phyloP scores from a whole-genome alignment of 2,329 filamentous ascomycete species.

The Colletotrichum filicis region DNA sequence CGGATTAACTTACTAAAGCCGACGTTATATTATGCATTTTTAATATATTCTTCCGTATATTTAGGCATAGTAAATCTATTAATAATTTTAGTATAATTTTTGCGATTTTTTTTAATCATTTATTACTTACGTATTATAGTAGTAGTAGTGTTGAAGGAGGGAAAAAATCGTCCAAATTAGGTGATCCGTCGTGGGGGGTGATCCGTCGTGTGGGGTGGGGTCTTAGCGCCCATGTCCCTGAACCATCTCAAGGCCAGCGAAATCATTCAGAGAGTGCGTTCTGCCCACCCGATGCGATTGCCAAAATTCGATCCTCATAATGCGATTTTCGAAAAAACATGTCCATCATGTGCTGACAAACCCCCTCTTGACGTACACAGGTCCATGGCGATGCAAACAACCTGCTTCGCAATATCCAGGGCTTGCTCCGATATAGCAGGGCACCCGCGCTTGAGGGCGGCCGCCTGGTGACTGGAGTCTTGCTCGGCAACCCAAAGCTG shows the following conservation, averaged over 20 bases:
- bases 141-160: no score
- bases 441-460: background rate
- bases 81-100: no score
- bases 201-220: no score
- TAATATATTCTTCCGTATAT: no score
- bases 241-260: constrained; percentile 6
- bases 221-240: constrained; percentile 3
- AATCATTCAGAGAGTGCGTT: background rate
- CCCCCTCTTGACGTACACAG: background rate
- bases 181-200: no score
- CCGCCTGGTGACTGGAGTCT: background rate
- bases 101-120: no score
- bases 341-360: background rate
- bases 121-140: no score
- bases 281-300: background rate
- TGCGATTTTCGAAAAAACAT: background rate
- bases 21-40: no score
- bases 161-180: no score
- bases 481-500: background rate
- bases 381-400: background rate
- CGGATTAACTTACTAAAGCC: no score
- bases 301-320: background rate
- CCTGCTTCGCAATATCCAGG: background rate
- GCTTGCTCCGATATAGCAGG: background rate
- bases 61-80: no score